phyloP scores from a whole-genome alignment of 257 asterid species.

The Ajuga chamaepitys region DNA sequence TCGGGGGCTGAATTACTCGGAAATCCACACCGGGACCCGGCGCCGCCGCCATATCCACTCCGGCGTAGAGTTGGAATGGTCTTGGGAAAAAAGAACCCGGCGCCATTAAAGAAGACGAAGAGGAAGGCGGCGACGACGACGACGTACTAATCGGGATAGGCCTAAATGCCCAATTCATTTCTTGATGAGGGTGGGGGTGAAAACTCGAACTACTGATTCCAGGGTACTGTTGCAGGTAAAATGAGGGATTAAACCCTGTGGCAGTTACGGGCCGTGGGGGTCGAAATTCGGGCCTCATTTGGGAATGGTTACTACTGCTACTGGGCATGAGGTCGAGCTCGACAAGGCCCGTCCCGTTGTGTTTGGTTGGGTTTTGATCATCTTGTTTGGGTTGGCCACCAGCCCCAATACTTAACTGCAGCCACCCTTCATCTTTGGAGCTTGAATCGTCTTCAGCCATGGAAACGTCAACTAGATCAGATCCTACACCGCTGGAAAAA shows the following conservation, averaged over 20 bases:
- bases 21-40: conserved; percentile 29
- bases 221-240: conserved; percentile 31
- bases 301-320: neutral
- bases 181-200: conserved; percentile 17
- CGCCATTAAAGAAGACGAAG: conserved; percentile 17
- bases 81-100: conserved; percentile 34
- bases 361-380: conserved; percentile 5
- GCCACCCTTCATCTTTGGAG: conserved; percentile 43
- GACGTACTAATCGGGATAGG: conserved; percentile 27
- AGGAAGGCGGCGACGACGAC: conserved; percentile 18
- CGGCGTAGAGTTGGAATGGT: conserved; percentile 40
- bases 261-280: conserved; percentile 25
- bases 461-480: conserved; percentile 32
- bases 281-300: conserved; percentile 18
- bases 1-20: conserved; percentile 71
- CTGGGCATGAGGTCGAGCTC: conserved; percentile 66
- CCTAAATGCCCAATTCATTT: conserved; percentile 44
- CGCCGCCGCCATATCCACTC: conserved; percentile 19
- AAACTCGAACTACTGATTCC: conserved; percentile 17
- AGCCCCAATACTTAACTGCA: conserved; percentile 62
- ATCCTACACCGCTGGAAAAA: conserved; percentile 25
- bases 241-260: conserved; percentile 14
- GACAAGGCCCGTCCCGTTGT: conserved; percentile 17
- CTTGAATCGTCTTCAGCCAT: conserved; percentile 49
- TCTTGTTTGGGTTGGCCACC: neutral